Evolutionary conservation across 169 alveolate genomes (phyloP), one percentile per base, ranked within the genome.

Genomic region (Plasmodium relictum): DNA sequence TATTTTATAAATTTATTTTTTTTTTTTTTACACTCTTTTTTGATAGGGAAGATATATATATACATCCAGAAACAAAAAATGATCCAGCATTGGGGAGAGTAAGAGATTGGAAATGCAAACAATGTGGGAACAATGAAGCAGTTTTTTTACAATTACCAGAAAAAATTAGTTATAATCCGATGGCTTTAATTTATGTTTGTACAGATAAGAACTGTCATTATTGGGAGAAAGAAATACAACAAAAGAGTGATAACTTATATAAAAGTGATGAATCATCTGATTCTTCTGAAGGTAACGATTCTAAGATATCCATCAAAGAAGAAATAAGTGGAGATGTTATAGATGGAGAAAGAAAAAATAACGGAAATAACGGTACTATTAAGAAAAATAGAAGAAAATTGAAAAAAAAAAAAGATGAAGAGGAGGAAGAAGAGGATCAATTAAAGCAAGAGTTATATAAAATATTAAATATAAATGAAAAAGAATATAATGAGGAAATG

Each of bases 41-140:
- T 39, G 59, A n/a, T 86, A 95, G 97, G 63, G 98, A 96, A 65
- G 97, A 96, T 76, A 93, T 96, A 39, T 86, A 93, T 50, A 94
- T 96, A 20, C 93, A 96, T 54, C 96, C 96, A 10, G 96, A 92
- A 50, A 87, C 96, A 39, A 90, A 93, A 58, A 95, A 96, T 74
- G 98, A 96, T 78, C 98, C 98, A 12, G 95, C 98, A 3, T 92
- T 96, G 39, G 98, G 98, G 10, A 94, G 98, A 14, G 96, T 97
- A 50, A 91, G 92, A 14, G 96, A 95, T 63, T 96, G 98, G 98
- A 88, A 72, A 37, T 96, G 98, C 74, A 92, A 93, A 41, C 88
- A 93, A 62, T 96, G 98, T 70, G 96, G 97, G 9, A 88, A 83
- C 59, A 80, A 88, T 42, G 96, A 94, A 66, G 97, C 97, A 0